Percentiles rank a stretch among this genome's conserved stretches.
Evolutionary conservation across 2,329 filamentous ascomycete species (phyloP).

Genomic region (Alternaria panax): DNA sequence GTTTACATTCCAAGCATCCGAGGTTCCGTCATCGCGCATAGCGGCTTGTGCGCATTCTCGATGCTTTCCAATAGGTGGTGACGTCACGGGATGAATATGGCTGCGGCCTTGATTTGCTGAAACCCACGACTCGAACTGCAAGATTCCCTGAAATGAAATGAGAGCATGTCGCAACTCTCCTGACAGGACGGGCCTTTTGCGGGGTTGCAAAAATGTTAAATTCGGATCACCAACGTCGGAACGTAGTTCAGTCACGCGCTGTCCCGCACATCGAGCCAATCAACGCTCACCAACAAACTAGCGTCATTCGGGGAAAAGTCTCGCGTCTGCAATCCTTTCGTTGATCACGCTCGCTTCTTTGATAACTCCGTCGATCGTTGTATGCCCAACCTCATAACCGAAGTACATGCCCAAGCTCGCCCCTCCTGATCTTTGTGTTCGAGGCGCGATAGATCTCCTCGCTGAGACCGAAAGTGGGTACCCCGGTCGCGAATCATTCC

Average conservation of each 20-base stretch:
- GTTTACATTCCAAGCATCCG: neutral
- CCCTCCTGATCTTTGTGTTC: neutral
- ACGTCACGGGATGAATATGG: constrained; percentile 3
- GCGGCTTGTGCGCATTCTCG: neutral
- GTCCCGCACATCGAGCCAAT: constrained; percentile 14
- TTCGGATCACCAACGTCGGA: constrained; percentile 20
- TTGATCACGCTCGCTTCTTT: constrained; percentile 14
- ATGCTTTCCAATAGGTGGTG: neutral
- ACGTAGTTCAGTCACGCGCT: constrained; percentile 9
- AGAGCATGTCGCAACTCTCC: neutral
- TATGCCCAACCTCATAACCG: constrained; percentile 10
- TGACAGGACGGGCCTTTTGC: constrained; percentile 20
- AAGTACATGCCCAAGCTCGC: constrained; percentile 1
- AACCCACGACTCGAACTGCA: neutral
- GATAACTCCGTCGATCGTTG: constrained; percentile 9
- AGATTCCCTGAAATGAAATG: neutral
- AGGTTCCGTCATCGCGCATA: neutral
- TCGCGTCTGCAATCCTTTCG: constrained; percentile 10
- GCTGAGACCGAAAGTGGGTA: neutral
- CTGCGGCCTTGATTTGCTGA: neutral
- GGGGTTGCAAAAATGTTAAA: constrained; percentile 10
- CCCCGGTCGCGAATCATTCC: neutral
- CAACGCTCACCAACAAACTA: neutral
- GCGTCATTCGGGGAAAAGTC: constrained; percentile 3
- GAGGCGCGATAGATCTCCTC: neutral